Evolutionary conservation across 352 stramenopile species (phyloP).

Genomic region (Hyaloperonospora arabidopsidis): DNA sequence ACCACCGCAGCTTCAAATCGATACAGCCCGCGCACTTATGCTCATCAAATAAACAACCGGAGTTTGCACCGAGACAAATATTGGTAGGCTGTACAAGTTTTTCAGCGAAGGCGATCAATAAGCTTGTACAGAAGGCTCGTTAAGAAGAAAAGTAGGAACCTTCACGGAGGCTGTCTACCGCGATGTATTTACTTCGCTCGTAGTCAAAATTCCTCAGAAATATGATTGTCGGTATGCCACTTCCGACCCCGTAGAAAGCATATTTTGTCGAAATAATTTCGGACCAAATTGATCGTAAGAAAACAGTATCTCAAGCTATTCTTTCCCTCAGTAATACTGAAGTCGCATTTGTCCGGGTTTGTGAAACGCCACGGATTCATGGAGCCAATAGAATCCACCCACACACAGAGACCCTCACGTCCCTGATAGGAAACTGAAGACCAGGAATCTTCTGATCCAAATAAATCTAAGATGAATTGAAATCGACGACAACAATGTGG

Average conservation of each 20-base stretch:
- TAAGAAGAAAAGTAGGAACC: constrained; percentile 6
- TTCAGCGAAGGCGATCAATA: neutral
- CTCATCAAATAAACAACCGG: neutral
- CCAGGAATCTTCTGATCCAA: neutral
- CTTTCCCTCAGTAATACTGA: constrained; percentile 5
- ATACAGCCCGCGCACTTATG: neutral
- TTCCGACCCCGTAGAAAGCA: constrained; percentile 6
- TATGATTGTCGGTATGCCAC: constrained; percentile 18
- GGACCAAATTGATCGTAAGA: constrained; percentile 7
- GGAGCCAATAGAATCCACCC: constrained; percentile 7
- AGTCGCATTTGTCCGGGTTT: constrained; percentile 5
- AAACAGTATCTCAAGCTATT: constrained; percentile 17
- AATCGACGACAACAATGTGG: neutral
- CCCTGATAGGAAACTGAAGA: neutral
- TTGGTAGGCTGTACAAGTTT: neutral
- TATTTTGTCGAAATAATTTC: constrained; percentile 6
- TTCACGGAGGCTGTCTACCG: neutral
- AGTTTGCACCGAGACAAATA: constrained; percentile 2
- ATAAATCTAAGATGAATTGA: neutral
- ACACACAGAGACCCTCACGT: constrained; percentile 6
- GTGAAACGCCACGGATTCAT: constrained; percentile 14
- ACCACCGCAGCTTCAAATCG: neutral
- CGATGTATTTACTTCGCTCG: constrained; percentile 5
- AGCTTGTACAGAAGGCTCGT: neutral
- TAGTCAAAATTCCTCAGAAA: constrained; percentile 4